Conservation (phyloP, 2,329 filamentous ascomycete species). For the Aspergillus phoenicis region DNA sequence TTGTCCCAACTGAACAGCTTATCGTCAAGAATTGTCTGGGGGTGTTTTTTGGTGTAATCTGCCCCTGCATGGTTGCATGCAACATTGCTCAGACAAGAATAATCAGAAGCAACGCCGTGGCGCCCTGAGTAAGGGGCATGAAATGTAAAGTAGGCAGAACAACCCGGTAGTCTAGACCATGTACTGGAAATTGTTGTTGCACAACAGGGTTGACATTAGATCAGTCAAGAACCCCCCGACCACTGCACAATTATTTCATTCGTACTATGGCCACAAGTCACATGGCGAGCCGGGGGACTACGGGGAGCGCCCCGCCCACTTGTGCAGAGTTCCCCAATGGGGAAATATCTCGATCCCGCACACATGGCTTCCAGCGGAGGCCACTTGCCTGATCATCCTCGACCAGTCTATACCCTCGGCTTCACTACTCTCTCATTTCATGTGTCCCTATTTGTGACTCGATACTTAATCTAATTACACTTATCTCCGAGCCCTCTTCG, state of each 20-base stretch:
- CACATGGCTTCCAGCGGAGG: slow-evolving; percentile 14
- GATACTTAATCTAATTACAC: not conserved
- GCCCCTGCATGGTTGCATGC: not conserved
- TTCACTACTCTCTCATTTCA: not conserved
- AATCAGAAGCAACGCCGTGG: not conserved
- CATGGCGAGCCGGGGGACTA: not conserved
- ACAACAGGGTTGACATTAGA: not conserved
- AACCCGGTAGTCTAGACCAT: not conserved
- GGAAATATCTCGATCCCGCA: slow-evolving; percentile 26
- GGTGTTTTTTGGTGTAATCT: not conserved
- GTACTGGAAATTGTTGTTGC: not conserved
- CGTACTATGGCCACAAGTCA: not conserved
- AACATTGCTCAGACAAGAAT: not conserved
- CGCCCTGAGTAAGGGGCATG: not conserved
- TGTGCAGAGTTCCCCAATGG: slow-evolving; percentile 23
- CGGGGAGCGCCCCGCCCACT: slow-evolving; percentile 5
- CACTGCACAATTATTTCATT: too few relatives aligned
- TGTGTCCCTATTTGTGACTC: not conserved
- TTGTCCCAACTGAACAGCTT: not conserved
- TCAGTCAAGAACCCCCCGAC: not conserved
- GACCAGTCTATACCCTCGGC: not conserved
- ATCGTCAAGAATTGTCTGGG: not conserved
- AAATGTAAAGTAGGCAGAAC: not conserved
- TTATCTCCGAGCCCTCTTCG: not conserved
- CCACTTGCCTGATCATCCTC: slow-evolving; percentile 3